Evolutionary conservation across 345 rosid genomes (phyloP), one percentile per base, ranked within the genome.

Genomic region (Tarenaya hassleriana): DNA sequence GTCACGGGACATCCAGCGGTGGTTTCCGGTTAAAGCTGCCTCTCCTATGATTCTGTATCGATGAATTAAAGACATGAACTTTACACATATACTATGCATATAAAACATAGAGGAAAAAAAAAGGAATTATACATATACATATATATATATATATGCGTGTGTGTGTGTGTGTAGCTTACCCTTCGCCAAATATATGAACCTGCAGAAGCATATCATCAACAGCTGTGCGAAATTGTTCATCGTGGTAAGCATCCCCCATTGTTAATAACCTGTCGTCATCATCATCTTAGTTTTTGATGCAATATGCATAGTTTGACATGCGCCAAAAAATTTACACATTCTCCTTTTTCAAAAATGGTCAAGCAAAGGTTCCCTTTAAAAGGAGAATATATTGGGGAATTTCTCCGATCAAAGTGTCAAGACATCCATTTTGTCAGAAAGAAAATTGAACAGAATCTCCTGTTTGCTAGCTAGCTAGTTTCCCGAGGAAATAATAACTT

Each of bases 131-230:
- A 16, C 3, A 12, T 1, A 49, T 16, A 24, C 20, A 8, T 41
- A 41, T 7, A 10, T 24, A 35, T 34, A 13, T 34, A 10, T 16
- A 33, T 35, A 35, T 24, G 29, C 5, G 29, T 2, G 29, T 24
- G 29, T 11, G 18, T 24, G 29, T 24, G 5, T 24, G 5, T 45
- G 9, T 2, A 52, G 71, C 84, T 55, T 80, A 91, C 96, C 96
- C 95, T 76, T 84, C 88, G 52, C 96, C 89, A 8, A 82, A 64
- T 53, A 77, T 65, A 47, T 76, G 96, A 70, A 71, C 73, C 55
- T 77, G 73, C 11, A 51, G 72, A 73, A 73, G 75, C 82, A 82
- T 68, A 42, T 62, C 72, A 60, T 69, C 69, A 60, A 80, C 70
- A 6, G 77, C n/a, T 46, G 77, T 27, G 31, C 50, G 64, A 72